Base-by-base conservation (phyloP, 768 basidiomycete species). In the Suillus paluster region DNA sequence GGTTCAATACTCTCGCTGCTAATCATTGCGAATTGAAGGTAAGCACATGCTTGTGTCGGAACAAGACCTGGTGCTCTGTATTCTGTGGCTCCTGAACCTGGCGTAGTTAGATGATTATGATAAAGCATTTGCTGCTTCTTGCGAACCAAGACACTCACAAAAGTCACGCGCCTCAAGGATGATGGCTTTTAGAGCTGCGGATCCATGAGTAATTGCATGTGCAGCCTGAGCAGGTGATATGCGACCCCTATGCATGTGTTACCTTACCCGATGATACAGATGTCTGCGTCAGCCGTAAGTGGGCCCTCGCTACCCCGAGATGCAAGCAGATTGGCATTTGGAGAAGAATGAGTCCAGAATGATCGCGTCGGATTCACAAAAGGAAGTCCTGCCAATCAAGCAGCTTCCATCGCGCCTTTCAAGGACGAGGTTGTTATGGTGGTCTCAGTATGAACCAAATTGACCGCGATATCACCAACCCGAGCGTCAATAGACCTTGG, bases 91-190 rank as follows among this genome's bases (percentile, higher is more conserved):
- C 36, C 36, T 36, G 36, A 36, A 36, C 36, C 36, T 36, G 36
- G 36, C 36, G 9, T 36, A 36, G 10, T 36, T 36, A n/a, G n/a
- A n/a, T n/a, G n/a, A n/a, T n/a, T n/a, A n/a, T 10, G 2, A 36
- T 36, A 36, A 34, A 36, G 12, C 36, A 12, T 9, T 36, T 11
- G 36, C 36, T 36, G 36, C 10, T 12, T 1, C 12, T 9, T 9
- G 36, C 36, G 36, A 36, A 36, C 36, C 10, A 36, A 36, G 44
- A 58, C 34, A 79, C 91, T 76, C 25, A 94, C 94, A 91, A 73
- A 95, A 90, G 68, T 92, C 89, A 66, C 95, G 78, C 5, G 94
- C 95, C 70, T 97, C 95, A 10, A 97, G 72, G 14, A 95, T 78
- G n/a, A 88, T 85, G 0, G 88, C 80, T 36, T 78, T 85, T 45